Percentiles rank a stretch among this genome's conserved stretches.
Conservation (phyloP, 1,284 basidiomycete species). For the Tranzscheliella williamsii region DNA sequence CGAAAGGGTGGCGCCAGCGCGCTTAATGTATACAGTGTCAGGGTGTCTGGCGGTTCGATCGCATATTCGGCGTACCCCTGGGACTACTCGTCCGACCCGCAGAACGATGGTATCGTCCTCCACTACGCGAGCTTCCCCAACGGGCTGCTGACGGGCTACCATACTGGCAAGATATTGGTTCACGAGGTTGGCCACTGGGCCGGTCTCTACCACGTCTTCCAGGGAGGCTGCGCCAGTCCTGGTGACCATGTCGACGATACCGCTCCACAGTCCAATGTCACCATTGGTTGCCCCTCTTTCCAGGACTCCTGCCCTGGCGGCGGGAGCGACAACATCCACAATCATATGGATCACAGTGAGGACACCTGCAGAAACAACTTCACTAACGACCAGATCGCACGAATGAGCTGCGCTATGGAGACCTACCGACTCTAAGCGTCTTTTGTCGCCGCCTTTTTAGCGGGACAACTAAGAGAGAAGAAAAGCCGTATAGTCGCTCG, state of each 20-base stretch:
- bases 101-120: constrained; percentile 54
- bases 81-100: constrained; percentile 51
- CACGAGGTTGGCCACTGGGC: constrained; percentile 65
- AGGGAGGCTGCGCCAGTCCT: constrained; percentile 66
- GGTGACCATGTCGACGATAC: constrained; percentile 67
- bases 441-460: too few relatives aligned
- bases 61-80: constrained; percentile 66
- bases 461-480: too few relatives aligned
- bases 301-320: constrained; percentile 40
- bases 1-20: constrained; percentile 64
- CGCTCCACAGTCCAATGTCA: constrained; percentile 54
- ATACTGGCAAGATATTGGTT: constrained; percentile 66
- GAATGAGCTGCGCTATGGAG: constrained; percentile 8
- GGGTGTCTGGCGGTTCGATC: constrained; percentile 28
- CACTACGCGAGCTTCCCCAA: constrained; percentile 60
- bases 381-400: constrained; percentile 24
- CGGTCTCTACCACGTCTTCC: constrained; percentile 69
- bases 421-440: constrained; percentile 16
- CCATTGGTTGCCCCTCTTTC: constrained; percentile 22
- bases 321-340: constrained; percentile 19
- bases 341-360: constrained; percentile 33
- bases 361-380: constrained; percentile 28
- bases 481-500: too few relatives aligned
- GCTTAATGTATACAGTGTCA: constrained; percentile 67
- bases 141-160: constrained; percentile 64